Evolutionary conservation across 208 protist genomes (phyloP), one percentile per base, ranked within the genome.

Genomic region (Acanthamoeba castellanii): DNA sequence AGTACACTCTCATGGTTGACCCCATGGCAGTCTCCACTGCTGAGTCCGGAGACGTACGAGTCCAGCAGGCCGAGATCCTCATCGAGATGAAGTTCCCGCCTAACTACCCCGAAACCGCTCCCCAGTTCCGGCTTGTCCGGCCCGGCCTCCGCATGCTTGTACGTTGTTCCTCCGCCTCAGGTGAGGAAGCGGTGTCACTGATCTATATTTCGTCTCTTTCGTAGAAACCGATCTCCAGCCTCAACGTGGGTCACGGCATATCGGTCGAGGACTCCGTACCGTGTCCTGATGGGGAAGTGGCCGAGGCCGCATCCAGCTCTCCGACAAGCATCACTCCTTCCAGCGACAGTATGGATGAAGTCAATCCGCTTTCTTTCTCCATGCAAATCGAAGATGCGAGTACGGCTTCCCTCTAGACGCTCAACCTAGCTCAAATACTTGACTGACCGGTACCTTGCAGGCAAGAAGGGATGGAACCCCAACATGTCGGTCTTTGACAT

Each of bases 21-120:
- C 87, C 87, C 8, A 76, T 66, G 90, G 64, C 64, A 3, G 70
- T 94, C n/a, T 13, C 90, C 14, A 94, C 45, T 14, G 90, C 90
- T 1, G 52, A 84, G 52, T 68, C 70, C 18, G 50, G 68, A 68
- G 45, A 94, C 27, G 87, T 47, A 14, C 30, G 70, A 25, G 87
- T 92, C 7, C 76, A 92, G 64, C 87, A 92, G 30, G 87, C 87
- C 20, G 70, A 78, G 55, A 68, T 94, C 27, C 64, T 84, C 18
- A 68, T 94, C 32, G 90, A 94, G n/a, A 78, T 94, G 45, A 94
- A 94, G 70, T 94, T 94, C 72, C 90, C 90, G 64, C 64, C 72
- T 8, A 68, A 94, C 47, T 94, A 84, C 30, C 90, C 90, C 16
- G 22, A 45, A 7, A 84, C 18, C 27, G 70, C 90, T 22, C 90